These are phyloP conservation scores for Metarhizium album DNA, from an alignment of 2,329 filamentous ascomycete genomes.

Conservation along the genomic window DNA sequence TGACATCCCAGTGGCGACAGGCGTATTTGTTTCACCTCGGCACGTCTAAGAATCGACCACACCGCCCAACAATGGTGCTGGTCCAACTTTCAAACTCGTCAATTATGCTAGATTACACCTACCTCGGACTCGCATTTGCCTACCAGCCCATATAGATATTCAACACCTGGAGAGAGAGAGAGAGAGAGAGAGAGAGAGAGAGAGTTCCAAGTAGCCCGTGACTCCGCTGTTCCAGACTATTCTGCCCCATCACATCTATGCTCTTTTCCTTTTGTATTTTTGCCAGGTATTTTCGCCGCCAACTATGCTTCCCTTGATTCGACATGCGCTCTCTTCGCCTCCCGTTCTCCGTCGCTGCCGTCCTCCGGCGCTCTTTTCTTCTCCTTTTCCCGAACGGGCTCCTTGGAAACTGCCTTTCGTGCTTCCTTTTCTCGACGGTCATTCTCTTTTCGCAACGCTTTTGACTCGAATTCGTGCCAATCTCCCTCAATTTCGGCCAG, in stretches of 20 bases:
- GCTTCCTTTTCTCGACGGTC: conserved; percentile 53
- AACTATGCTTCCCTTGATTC: conserved; percentile 13
- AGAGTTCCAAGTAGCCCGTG: not conserved
- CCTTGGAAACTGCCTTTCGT: conserved; percentile 30
- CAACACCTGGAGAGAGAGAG: not conserved
- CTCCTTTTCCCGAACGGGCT: conserved; percentile 23
- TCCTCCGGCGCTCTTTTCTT: conserved; percentile 28
- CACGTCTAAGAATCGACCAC: not conserved
- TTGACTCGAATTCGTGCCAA: conserved; percentile 98
- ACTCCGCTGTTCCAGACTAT: not conserved
- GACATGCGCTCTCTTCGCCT: conserved; percentile 24
- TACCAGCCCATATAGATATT: not conserved
- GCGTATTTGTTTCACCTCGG: not conserved
- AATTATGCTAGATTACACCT: not conserved
- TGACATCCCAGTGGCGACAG: not conserved
- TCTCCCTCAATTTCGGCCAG: conserved; percentile 77
- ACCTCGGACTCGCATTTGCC: not conserved
- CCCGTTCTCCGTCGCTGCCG: conserved; percentile 18
- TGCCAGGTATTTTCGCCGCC: not conserved
- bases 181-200: not conserved
- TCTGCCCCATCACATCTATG: not conserved
- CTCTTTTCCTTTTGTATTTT: not conserved
- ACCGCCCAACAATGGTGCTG: not conserved
- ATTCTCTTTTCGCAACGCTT: conserved; percentile 83
- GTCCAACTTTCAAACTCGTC: not conserved